Percentiles rank a stretch among this genome's conserved stretches.
Evolutionary conservation across 2,329 filamentous ascomycete genomes (phyloP).

Genomic region (Cladophialophora bantiana): DNA sequence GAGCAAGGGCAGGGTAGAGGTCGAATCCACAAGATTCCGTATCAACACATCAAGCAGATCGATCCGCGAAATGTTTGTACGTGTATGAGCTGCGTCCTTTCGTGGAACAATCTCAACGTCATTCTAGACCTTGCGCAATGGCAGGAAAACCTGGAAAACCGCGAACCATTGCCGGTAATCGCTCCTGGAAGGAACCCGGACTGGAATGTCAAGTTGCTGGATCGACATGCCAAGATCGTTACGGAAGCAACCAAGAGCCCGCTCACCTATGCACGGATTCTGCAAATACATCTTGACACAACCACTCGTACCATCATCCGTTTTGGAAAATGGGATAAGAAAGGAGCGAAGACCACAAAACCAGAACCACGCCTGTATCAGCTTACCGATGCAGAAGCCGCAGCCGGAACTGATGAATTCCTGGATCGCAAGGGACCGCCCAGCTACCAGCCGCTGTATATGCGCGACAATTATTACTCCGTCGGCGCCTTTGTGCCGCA

Average conservation of each 20-base stretch:
- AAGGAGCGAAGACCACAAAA: constrained; percentile 29
- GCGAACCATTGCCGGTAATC: constrained; percentile 39
- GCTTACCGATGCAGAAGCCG: constrained; percentile 36
- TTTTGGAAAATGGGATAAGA: constrained; percentile 34
- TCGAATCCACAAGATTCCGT: constrained; percentile 38
- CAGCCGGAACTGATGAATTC: constrained; percentile 33
- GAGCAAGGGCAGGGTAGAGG: constrained; percentile 35
- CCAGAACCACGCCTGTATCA: constrained; percentile 35
- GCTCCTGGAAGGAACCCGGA: constrained; percentile 36
- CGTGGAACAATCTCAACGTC: constrained; percentile 41
- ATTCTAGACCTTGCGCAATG: constrained; percentile 40
- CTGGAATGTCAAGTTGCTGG: constrained; percentile 38
- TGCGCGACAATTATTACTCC: constrained; percentile 40
- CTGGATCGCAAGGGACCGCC: constrained; percentile 39
- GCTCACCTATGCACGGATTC: constrained; percentile 35
- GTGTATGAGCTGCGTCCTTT: constrained; percentile 40
- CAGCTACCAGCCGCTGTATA: constrained; percentile 38
- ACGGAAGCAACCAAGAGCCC: constrained; percentile 34
- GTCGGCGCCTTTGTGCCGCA: constrained; percentile 40
- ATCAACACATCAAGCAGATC: constrained; percentile 39
- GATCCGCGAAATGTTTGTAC: constrained; percentile 36
- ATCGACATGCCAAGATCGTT: constrained; percentile 35
- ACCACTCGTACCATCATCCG: constrained; percentile 38
- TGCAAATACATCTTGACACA: constrained; percentile 37
- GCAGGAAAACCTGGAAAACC: constrained; percentile 37